Evolutionary conservation across 495 filamentous ascomycete species (phyloP).

Genomic region (Sphaerosporella brunnea): DNA sequence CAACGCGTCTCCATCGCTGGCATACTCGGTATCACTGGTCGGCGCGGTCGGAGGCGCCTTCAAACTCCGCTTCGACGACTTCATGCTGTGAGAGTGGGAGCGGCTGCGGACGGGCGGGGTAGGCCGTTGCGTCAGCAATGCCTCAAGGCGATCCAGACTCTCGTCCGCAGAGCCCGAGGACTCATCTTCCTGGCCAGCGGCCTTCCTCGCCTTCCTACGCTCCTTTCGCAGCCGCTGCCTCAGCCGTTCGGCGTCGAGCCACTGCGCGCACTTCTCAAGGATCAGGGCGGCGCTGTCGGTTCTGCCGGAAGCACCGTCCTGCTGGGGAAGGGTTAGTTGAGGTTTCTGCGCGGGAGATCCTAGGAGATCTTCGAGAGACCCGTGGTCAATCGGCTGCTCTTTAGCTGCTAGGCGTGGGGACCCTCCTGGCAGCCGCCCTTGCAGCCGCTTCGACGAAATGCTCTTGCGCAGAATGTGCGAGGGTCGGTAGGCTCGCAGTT

Average conservation of each 20-base stretch:
- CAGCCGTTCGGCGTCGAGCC: constrained; percentile 1
- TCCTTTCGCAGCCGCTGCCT: not conserved
- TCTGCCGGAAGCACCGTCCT: not conserved
- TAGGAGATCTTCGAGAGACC: not conserved
- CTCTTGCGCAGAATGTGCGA: constrained; percentile 10
- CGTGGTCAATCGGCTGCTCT: not conserved
- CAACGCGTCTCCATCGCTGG: constrained; percentile 19
- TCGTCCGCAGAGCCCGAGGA: not conserved
- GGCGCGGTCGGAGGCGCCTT: not conserved
- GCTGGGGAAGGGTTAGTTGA: too few species aligned
- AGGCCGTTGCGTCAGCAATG: not conserved
- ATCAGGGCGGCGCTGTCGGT: not conserved
- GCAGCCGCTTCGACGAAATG: constrained; percentile 12
- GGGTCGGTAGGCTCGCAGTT: constrained; percentile 7
- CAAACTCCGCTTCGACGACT: not conserved
- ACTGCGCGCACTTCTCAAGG: not conserved
- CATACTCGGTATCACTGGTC: constrained; percentile 19
- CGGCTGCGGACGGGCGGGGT: not conserved
- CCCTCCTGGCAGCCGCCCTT: constrained; percentile 12
- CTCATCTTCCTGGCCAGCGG: not conserved
- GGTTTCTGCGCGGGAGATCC: not conserved
- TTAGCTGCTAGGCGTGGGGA: not conserved
- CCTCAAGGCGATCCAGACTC: constrained; percentile 1
- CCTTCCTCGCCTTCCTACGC: not conserved
- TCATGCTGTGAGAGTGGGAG: not conserved